Percentiles rank a stretch among this genome's conserved stretches.
These are phyloP conservation scores for Piedraia hortae DNA, from an alignment of 2,329 filamentous ascomycete genomes.

Conservation along the genomic window DNA sequence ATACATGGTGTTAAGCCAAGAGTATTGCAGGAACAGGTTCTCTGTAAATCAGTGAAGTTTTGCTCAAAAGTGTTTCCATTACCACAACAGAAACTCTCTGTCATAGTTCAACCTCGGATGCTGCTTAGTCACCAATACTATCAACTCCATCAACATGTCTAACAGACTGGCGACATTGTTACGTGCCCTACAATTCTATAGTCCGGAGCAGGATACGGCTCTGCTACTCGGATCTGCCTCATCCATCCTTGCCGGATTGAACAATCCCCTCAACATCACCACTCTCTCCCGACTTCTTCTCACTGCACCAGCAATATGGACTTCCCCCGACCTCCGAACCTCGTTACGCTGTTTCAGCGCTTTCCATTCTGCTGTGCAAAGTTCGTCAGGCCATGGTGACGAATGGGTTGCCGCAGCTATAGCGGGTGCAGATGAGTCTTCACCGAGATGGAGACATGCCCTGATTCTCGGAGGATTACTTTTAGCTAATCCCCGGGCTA, in stretches of 20 bases:
- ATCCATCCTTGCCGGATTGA: constrained; percentile 38
- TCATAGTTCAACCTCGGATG: too few relatives aligned
- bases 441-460: constrained; percentile 52
- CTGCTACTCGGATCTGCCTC: constrained; percentile 35
- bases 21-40: too few relatives aligned
- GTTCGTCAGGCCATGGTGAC: constrained; percentile 25
- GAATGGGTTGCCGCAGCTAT: constrained; percentile 32
- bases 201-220: constrained; percentile 28
- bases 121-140: too few relatives aligned
- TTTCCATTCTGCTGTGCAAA: constrained; percentile 38
- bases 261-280: constrained; percentile 47
- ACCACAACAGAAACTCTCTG: too few relatives aligned
- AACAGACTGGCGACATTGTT: constrained; percentile 40
- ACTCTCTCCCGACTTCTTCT: constrained; percentile 47
- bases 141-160: too few relatives aligned
- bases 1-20: too few relatives aligned
- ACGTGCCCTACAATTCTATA: constrained; percentile 31
- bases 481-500: constrained; percentile 42
- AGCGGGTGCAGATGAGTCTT: constrained; percentile 31
- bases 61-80: too few relatives aligned
- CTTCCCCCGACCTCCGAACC: constrained; percentile 28
- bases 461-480: constrained; percentile 56
- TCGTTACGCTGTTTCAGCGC: constrained; percentile 41
- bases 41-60: too few relatives aligned
- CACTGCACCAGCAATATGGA: constrained; percentile 45